Conservation (phyloP, 768 basidiomycete species). For the Mycena crocata region DNA sequence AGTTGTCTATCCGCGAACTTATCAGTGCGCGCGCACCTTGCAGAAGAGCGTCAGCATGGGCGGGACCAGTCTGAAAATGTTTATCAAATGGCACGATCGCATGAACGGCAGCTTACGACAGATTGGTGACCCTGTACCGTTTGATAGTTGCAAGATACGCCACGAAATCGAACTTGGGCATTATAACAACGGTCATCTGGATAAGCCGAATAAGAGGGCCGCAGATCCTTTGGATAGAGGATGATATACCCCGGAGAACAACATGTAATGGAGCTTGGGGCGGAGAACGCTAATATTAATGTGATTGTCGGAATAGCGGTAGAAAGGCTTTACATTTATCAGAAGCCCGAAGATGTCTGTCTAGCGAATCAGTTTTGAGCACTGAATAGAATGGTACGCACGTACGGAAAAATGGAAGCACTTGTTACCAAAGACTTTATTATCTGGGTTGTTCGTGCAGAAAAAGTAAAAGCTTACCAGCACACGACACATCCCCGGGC, state of each 20-base stretch:
- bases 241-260: constrained; percentile 13
- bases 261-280: constrained; percentile 11
- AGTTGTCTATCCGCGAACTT: not conserved
- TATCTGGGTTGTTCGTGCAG: not conserved
- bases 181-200: constrained; percentile 49
- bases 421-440: too few species aligned
- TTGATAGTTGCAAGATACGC: constrained; percentile 44
- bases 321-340: constrained; percentile 41
- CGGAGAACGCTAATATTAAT: too few species aligned
- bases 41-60: constrained; percentile 54
- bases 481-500: constrained; percentile 50
- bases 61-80: constrained; percentile 49
- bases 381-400: too few species aligned
- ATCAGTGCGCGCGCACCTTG: constrained; percentile 30
- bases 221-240: not conserved
- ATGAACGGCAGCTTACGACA: too few species aligned
- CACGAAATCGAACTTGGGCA: constrained; percentile 53
- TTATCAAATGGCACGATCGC: too few species aligned
- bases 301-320: not conserved
- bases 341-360: constrained; percentile 58
- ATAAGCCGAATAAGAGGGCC: not conserved
- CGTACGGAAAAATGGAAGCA: constrained; percentile 47
- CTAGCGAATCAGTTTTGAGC: not conserved
- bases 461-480: not conserved
- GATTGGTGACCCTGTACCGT: constrained; percentile 50